Base-by-base conservation (phyloP, 345 rosid species). In the Erysimum cheiranthoides region DNA sequence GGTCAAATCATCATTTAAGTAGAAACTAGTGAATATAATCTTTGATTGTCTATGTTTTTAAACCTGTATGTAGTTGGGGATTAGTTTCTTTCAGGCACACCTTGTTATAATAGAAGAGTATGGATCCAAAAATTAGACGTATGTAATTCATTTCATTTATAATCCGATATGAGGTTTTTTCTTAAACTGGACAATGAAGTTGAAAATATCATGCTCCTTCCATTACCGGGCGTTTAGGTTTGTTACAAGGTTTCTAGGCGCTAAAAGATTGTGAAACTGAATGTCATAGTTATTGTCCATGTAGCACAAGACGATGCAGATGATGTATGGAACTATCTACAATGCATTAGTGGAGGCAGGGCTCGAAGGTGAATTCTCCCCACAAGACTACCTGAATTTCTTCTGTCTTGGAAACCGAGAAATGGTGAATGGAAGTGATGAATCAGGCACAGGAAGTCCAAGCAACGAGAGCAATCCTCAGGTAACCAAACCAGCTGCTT, bases 381-480 rank as follows among this genome's bases (percentile, higher is more conserved):
- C 98, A 0, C 85, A 89, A 76, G 98, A 94, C 82, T 94, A 83
- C 76, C 78, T 94, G 76, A 94, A 94, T 79, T 94, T 94, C 85
- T 94, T 87, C 86, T 94, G 98, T 77, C 97, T 94, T 6, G 97
- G 97, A 63, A 94, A 94, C 76, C 87, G 97, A 1, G 98, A 94
- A 76, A 77, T 78, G 13, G 3, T 59, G 8, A 82, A 82, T 53
- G 71, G 67, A 13, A 43, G 2, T 43, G 66, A 68, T 10, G 35
- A 60, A 66, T 27, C 68, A 32, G 46, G 7, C 17, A 27, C 36
- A 40, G 84, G 80, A 61, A 82, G 81, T 75, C 86, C 90, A n/a
- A 39, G 70, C 70, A 73, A 83, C 51, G 69, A 82, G 36, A 86
- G 82, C 81, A 67, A 84, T 64, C 90, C 96, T 49, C 93, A 94